Conservation (phyloP, 352 stramenopile species). For the Discostella stelligera region DNA sequence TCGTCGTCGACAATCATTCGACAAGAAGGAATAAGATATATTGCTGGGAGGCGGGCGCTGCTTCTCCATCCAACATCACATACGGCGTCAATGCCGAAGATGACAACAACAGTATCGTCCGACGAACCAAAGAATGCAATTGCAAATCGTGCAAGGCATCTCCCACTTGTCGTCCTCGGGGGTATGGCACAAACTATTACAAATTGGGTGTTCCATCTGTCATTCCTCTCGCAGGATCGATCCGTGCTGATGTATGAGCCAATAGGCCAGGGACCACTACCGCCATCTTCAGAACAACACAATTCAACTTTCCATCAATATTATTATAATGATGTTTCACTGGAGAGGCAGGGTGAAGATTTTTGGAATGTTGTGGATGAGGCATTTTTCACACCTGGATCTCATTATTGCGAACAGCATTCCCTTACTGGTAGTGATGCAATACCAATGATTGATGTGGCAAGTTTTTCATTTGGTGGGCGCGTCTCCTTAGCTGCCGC, state of each 20-base stretch:
- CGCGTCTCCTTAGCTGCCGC: conserved; percentile 43
- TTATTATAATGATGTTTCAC: conserved; percentile 47
- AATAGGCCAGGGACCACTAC: conserved; percentile 46
- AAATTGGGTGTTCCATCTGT: conserved; percentile 61
- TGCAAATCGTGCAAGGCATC: conserved; percentile 7
- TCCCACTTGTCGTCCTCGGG: conserved; percentile 59
- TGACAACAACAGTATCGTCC: neutral
- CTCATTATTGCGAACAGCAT: conserved; percentile 9
- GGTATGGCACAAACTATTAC: conserved; percentile 67
- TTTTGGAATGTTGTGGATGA: conserved; percentile 49
- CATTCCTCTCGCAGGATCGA: conserved; percentile 40
- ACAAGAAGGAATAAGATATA: conserved; percentile 31
- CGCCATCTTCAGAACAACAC: neutral
- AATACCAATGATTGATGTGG: conserved; percentile 39
- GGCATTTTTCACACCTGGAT: conserved; percentile 29
- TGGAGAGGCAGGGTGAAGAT: conserved; percentile 43
- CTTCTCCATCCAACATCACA: conserved; percentile 17
- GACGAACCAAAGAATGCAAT: neutral
- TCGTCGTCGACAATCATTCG: too few relatives aligned
- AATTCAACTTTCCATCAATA: conserved; percentile 26
- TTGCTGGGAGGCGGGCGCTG: conserved; percentile 26
- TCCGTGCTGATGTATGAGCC: conserved; percentile 63
- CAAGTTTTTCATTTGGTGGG: conserved; percentile 56
- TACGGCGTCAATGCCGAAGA: neutral
- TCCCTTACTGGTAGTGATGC: neutral